Percentiles rank a stretch among this genome's conserved stretches.
Conservation (phyloP, 768 basidiomycete species). For the Sporobolomyces pararoseus region DNA sequence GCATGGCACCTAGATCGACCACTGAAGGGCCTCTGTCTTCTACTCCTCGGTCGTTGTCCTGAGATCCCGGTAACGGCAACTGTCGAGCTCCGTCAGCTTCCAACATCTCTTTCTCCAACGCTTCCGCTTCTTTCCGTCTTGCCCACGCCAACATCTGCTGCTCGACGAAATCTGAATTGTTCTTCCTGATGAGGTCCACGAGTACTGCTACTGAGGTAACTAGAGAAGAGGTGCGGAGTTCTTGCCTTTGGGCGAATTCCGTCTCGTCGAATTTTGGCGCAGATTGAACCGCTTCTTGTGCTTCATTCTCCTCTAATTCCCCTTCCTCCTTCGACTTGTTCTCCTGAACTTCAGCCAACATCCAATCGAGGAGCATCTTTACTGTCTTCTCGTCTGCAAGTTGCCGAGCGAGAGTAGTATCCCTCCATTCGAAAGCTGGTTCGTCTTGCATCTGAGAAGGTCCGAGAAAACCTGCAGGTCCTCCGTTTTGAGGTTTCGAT, state of each 20-base stretch:
- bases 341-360: slow-evolving; percentile 17
- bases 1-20: slow-evolving; percentile 78
- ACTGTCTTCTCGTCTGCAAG: slow-evolving; percentile 71
- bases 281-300: background rate
- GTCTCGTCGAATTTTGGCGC: background rate
- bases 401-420: slow-evolving; percentile 81
- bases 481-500: slow-evolving; percentile 5
- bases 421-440: slow-evolving; percentile 40
- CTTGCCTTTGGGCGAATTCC: background rate
- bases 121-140: slow-evolving; percentile 50
- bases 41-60: slow-evolving; percentile 44
- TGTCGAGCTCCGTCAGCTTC: slow-evolving; percentile 62
- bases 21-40: slow-evolving; percentile 52
- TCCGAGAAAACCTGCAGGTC: slow-evolving; percentile 2
- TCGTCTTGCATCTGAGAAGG: slow-evolving; percentile 17
- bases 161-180: slow-evolving; percentile 91
- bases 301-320: background rate
- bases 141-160: slow-evolving; percentile 56
- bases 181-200: slow-evolving; percentile 60
- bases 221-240: slow-evolving; percentile 52
- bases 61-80: slow-evolving; percentile 59
- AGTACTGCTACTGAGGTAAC: slow-evolving; percentile 80
- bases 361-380: slow-evolving; percentile 66
- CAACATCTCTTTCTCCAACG: slow-evolving; percentile 63
- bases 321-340: background rate